These are phyloP conservation scores for Chytriomyces sp. DNA, from an alignment of 192 early-diverging fungal genomes.

Conservation along the genomic window DNA sequence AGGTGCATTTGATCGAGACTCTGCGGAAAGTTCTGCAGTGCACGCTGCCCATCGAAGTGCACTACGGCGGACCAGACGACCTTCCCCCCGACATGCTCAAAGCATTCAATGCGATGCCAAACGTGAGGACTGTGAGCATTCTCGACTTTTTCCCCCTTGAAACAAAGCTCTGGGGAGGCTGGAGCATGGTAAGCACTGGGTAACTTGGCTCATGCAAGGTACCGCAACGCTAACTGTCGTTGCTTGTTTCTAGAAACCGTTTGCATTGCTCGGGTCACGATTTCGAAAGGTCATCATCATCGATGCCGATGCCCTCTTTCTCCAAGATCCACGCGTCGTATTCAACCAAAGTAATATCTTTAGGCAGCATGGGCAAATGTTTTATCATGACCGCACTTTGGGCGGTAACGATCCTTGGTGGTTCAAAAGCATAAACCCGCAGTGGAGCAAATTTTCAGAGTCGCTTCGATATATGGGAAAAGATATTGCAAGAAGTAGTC, in stretches of 20 bases:
- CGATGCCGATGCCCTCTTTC: slow-evolving; percentile 72
- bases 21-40: slow-evolving; percentile 43
- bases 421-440: slow-evolving; percentile 37
- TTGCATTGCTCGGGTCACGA: slow-evolving; percentile 62
- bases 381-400: slow-evolving; percentile 62
- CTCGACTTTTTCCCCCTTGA: slow-evolving; percentile 36
- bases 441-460: not conserved
- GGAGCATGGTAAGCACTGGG: not conserved
- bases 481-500: not conserved
- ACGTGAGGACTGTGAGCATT: slow-evolving; percentile 39
- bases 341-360: slow-evolving; percentile 48
- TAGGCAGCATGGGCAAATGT: slow-evolving; percentile 58
- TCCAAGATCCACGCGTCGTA: slow-evolving; percentile 60
- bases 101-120: slow-evolving; percentile 11
- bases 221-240: no score
- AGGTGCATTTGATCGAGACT: slow-evolving; percentile 11
- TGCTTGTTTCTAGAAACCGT: slow-evolving; percentile 54
- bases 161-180: slow-evolving; percentile 9
- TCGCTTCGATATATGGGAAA: not conserved
- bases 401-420: slow-evolving; percentile 45
- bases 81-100: not conserved
- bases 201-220: no score
- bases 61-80: slow-evolving; percentile 50
- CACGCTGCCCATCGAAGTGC: slow-evolving; percentile 62
- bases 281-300: slow-evolving; percentile 70